Evolutionary conservation across 2,329 filamentous ascomycete species (phyloP).

Genomic region (Thelonectria blattea): DNA sequence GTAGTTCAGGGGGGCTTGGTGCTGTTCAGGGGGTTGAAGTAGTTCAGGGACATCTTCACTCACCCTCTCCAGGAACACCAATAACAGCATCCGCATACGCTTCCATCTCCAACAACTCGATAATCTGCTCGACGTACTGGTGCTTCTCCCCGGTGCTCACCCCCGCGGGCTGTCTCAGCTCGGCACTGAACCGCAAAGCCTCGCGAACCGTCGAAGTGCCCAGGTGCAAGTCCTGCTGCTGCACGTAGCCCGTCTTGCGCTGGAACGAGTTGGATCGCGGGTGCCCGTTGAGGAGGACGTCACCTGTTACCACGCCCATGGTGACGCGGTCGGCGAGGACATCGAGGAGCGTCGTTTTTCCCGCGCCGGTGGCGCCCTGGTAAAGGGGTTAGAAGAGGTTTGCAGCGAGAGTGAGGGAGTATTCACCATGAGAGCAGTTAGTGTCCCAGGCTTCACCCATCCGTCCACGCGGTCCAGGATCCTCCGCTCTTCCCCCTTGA

Average conservation of each 20-base stretch:
- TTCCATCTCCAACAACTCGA: constrained; percentile 69
- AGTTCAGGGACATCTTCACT: not conserved
- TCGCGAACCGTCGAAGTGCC: constrained; percentile 62
- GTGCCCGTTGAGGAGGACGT: constrained; percentile 70
- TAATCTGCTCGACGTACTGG: constrained; percentile 68
- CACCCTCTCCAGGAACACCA: constrained; percentile 62
- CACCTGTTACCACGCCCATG: constrained; percentile 68
- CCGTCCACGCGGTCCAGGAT: constrained; percentile 75
- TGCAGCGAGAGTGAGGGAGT: no score
- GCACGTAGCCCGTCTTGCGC: constrained; percentile 70
- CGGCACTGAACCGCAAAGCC: constrained; percentile 59
- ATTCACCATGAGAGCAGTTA: constrained; percentile 73
- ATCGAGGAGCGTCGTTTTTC: constrained; percentile 53
- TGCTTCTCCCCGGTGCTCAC: constrained; percentile 64
- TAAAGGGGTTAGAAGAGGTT: not conserved
- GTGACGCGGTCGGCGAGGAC: constrained; percentile 56
- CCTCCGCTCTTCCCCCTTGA: constrained; percentile 66
- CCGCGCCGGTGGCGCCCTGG: constrained; percentile 60
- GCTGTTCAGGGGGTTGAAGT: constrained; percentile 52
- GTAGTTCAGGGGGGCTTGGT: no score
- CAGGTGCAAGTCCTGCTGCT: constrained; percentile 65
- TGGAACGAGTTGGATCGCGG: constrained; percentile 64
- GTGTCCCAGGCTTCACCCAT: constrained; percentile 76
- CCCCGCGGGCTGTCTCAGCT: constrained; percentile 61
- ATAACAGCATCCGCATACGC: constrained; percentile 71